Percentiles rank a stretch among this genome's conserved stretches.
These are phyloP conservation scores for Mycena citricolor DNA, from an alignment of 1,284 basidiomycete genomes.

Conservation along the genomic window DNA sequence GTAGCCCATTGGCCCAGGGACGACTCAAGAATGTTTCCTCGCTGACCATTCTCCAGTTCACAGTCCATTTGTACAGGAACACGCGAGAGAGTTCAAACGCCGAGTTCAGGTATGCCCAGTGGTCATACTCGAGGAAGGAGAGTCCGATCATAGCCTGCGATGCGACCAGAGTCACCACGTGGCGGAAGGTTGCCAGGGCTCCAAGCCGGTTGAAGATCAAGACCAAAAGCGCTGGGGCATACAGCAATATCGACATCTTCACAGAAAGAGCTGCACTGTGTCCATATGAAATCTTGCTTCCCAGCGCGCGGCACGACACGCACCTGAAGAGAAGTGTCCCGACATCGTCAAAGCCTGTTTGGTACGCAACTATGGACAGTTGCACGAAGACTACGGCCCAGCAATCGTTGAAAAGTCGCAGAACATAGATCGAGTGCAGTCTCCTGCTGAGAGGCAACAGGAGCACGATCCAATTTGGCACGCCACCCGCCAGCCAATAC, in stretches of 20 bases:
- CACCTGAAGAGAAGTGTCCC: slow-evolving; percentile 77
- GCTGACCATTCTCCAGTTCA: slow-evolving; percentile 91
- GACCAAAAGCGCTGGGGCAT: slow-evolving; percentile 85
- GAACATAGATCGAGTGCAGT: slow-evolving; percentile 89
- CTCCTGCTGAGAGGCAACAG: slow-evolving; percentile 87
- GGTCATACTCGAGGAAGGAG: slow-evolving; percentile 70
- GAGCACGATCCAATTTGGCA: slow-evolving; percentile 81
- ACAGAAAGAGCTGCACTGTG: slow-evolving; percentile 81
- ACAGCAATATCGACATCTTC: slow-evolving; percentile 97
- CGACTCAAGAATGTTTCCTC: slow-evolving; percentile 74
- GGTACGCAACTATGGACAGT: slow-evolving; percentile 61
- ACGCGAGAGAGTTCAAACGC: slow-evolving; percentile 89
- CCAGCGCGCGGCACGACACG: slow-evolving; percentile 32
- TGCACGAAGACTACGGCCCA: slow-evolving; percentile 72
- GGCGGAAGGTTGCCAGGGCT: slow-evolving; percentile 52
- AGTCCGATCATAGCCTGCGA: slow-evolving; percentile 67
- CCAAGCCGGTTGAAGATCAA: slow-evolving; percentile 78
- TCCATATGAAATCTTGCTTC: neutral
- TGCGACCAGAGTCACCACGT: slow-evolving; percentile 51
- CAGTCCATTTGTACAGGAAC: slow-evolving; percentile 97
- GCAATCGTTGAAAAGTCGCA: slow-evolving; percentile 96
- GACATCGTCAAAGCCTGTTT: slow-evolving; percentile 55
- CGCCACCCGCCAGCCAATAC: slow-evolving; percentile 60
- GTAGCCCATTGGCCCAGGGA: slow-evolving; percentile 61
- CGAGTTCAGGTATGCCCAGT: slow-evolving; percentile 65